These are phyloP conservation scores for Diversispora epigaea DNA, from an alignment of 192 early-diverging fungal genomes.

Conservation along the genomic window DNA sequence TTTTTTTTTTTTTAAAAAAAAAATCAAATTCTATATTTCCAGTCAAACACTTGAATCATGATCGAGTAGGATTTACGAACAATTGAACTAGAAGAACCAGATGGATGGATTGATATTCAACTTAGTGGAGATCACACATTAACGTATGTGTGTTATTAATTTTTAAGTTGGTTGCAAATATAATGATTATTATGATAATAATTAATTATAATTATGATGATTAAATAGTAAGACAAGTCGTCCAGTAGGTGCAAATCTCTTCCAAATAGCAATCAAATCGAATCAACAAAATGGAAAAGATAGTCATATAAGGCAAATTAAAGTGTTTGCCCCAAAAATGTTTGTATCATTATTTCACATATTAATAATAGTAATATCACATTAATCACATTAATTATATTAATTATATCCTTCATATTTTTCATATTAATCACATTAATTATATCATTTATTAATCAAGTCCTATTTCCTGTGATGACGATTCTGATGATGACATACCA, in stretches of 20 bases:
- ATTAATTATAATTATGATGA: background rate
- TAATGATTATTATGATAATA: background rate
- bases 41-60: background rate
- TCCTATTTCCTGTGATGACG: too few species aligned
- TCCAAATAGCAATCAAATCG: constrained; percentile 68
- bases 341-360: constrained; percentile 48
- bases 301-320: constrained; percentile 77
- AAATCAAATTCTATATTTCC: background rate
- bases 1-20: background rate
- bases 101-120: constrained; percentile 70
- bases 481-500: too few species aligned
- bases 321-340: constrained; percentile 58
- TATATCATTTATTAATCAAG: too few species aligned
- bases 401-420: too few species aligned
- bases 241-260: constrained; percentile 58
- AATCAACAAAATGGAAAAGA: constrained; percentile 86
- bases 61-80: constrained; percentile 47
- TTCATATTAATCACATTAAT: too few species aligned
- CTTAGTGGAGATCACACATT: constrained; percentile 48
- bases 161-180: too few species aligned
- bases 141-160: constrained; percentile 4
- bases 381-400: too few species aligned
- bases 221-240: constrained; percentile 33
- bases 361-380: too few species aligned
- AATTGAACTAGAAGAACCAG: constrained; percentile 56